Base-by-base conservation (phyloP, 768 basidiomycete genomes). In the Tubosaeta sp. region DNA sequence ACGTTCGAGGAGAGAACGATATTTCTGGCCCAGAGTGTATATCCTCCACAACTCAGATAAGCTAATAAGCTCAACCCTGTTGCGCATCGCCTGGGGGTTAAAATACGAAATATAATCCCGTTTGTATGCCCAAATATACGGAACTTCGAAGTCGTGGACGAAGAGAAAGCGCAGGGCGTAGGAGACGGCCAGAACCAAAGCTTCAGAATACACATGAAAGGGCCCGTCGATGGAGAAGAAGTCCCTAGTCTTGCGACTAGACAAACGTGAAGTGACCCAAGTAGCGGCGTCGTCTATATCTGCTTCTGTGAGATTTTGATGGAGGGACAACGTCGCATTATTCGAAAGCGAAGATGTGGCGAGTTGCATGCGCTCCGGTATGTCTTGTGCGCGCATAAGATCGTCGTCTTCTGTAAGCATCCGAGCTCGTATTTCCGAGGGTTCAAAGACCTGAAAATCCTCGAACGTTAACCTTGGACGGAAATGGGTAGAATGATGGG, bases 351-450 rank as follows among this genome's bases (percentile, higher is more conserved):
- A 88, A 19, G 89, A 91, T 19, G 84, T 88, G 13, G 86, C 82
- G 17, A 98, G 79, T 67, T 95, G 94, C 88, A 95, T 93, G 44
- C 97, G 87, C 66, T 99, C 97, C 1, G 97, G 97, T 34, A 91
- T 83, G 70, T 98, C 97, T 64, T 81, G 83, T 16, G 80, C 83
- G 43, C 95, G 86, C 55, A 99, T 95, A 43, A 91, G 74, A 62
- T 95, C 91, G 68, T 99, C 97, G 52, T 91, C 92, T 57, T 94
- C 92, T 4, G 93, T 95, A 27, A 98, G 75, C 76, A 91, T 77
- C 37, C 90, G 82, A 54, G 85, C 86, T 47, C 83, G 84, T 65
- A 99, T 98, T 74, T 97, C 94, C 11, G 95, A 89, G 1, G 97
- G 97, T 65, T 99, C 97, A 60, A 98, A 99, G 55, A 98, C 92